Percentiles rank a stretch among this genome's conserved stretches.
These are phyloP conservation scores for Raphanus raphanistrum DNA, from an alignment of 345 rosid species.

Conservation along the genomic window DNA sequence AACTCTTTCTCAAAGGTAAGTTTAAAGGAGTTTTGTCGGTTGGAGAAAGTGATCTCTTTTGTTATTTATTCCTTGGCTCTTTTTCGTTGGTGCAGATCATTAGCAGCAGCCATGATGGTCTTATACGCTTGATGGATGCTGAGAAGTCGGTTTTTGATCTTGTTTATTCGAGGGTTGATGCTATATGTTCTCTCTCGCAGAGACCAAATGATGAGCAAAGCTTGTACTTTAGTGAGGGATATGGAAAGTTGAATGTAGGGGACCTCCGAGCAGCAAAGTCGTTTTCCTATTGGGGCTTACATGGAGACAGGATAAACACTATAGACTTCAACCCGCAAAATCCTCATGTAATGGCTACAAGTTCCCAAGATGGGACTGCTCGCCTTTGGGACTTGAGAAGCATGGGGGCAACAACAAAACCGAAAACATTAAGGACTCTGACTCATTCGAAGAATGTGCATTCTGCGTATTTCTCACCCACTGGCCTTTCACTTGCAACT, in stretches of 20 bases:
- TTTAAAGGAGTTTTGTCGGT: too few species aligned
- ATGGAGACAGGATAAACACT: constrained; percentile 67
- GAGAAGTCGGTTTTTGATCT: constrained; percentile 72
- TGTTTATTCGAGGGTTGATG: constrained; percentile 49
- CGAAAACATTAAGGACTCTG: constrained; percentile 41
- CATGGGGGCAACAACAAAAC: constrained; percentile 45
- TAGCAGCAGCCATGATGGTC: constrained; percentile 72
- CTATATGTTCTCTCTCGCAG: constrained; percentile 61
- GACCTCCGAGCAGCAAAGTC: constrained; percentile 63
- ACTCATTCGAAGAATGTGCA: constrained; percentile 58
- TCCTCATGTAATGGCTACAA: constrained; percentile 66
- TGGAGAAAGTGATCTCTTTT: too few species aligned
- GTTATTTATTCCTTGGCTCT: not conserved
- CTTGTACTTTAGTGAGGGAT: constrained; percentile 67
- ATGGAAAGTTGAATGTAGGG: constrained; percentile 54
- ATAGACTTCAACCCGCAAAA: constrained; percentile 65
- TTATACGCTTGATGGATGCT: constrained; percentile 67
- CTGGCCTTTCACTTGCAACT: constrained; percentile 49
- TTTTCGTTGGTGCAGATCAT: constrained; percentile 42
- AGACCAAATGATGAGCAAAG: constrained; percentile 49
- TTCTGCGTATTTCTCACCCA: constrained; percentile 79
- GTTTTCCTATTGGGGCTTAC: constrained; percentile 51
- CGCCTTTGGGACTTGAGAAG: constrained; percentile 48
- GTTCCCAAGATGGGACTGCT: constrained; percentile 61
- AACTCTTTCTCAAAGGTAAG: constrained; percentile 43